Evolutionary conservation across 371 early-diverging fungal genomes (phyloP), one percentile per base, ranked within the genome.

Genomic region (Rhizopus sp.): DNA sequence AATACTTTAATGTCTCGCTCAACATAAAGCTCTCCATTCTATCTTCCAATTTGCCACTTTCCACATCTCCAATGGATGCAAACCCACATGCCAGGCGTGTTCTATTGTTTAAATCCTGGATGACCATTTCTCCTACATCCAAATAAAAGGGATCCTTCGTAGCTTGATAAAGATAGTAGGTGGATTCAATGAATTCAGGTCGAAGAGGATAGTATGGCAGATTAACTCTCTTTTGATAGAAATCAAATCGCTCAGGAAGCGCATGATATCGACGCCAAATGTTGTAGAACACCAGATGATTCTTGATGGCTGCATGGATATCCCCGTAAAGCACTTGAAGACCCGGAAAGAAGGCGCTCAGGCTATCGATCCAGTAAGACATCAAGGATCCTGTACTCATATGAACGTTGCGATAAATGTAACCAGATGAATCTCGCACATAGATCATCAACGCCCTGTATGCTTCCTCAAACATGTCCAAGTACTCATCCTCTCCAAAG

Each of bases 21-120:
- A 97, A 65, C 40, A 93, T 82, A 70, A 96, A 97, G 59, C 93
- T 93, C 59, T 96, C 96, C 96, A 97, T 96, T 3, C 98, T 80
- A 53, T 92, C 92, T 32, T 93, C 95, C 4, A 82, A 63, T 10
- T 69, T 67, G 32, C 82, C 84, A 0, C 81, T 83, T 4, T 69
- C 59, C 1, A 97, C 89, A 64, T 91, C 80, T 7, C 73, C 73
- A 31, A 95, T 60, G 0, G 86, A 71, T 0, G 93, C 93, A 85
- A 86, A 97, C 3, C 98, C 98, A 62, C 98, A 97, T 10, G 69
- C 66, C 0, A 91, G 83, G 40, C 91, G 84, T 1, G 88, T 79
- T 30, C 79, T 75, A 16, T 72, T 72, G 52, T 95, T 85, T 1
- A 98, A 64, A 62, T 96, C 96, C 5, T 84, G 64, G 4, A 95